Evolutionary conservation across 331 rosid genomes (phyloP), one percentile per base, ranked within the genome.

Genomic region (Spiraea crenata): DNA sequence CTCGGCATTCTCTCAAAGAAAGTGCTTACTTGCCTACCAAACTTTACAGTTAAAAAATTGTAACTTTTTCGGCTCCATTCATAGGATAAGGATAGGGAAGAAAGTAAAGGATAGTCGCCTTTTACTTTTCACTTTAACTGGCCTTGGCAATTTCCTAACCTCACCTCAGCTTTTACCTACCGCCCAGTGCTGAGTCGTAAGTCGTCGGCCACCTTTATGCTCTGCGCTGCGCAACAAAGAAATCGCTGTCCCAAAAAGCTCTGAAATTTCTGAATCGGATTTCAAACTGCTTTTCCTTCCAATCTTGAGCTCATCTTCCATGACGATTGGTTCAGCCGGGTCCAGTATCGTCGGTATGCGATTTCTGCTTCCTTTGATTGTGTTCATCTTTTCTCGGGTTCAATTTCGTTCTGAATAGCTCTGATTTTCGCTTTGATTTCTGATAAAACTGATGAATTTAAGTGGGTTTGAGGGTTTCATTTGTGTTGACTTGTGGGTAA

Each of bases 301-400:
- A 25, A 25, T 25, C 31, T 25, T 25, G 31, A 25, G 31, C 31
- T 2, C 62, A 50, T 39, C 71, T 80, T 84, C 92, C 80, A 95
- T 95, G 99, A 95, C 99, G 96, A 97, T 95, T 66, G 99, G 99
- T 83, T 86, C 96, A 25, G 96, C 85, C 65, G 97, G 97, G 85
- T 93, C 99, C 81, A 87, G 96, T 88, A 95, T 91, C 71, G 93
- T 95, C 73, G 99, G 99, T 95, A 72, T 83, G 89, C 77, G 44
- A 64, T 3, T 64, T 66, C 16, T 57, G 45, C 54, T 19, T 38
- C 11, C 17, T 6, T 6, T 5, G 8, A 38, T 52, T 47, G 50
- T 16, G 65, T 40, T 19, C 67, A 7, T 69, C 42, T 17, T 6
- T 69, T 69, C 50, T 3, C 31, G 31, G 31, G 31, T 41, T 20